Base-by-base conservation (phyloP, 2,329 filamentous ascomycete genomes). In the Xylariaceae sp. region DNA sequence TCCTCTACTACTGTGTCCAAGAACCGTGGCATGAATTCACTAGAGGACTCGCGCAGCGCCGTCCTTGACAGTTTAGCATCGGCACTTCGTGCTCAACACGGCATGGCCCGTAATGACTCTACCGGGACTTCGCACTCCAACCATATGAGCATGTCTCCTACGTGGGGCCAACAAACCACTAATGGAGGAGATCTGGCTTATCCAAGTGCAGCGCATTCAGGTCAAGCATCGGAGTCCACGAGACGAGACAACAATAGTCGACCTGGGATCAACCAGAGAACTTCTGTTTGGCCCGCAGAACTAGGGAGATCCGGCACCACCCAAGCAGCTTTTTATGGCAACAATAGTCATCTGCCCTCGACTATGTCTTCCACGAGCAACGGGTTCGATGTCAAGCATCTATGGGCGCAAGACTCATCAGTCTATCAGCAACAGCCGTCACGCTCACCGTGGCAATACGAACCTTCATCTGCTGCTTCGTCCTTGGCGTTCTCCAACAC, bases 401-500 rank as follows among this genome's bases (percentile, higher is more conserved):
- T 27, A 36, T 50, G 35, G 33, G 40, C 12, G n/a, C 45, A 39
- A 33, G 34, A 43, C 10, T n/a, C 27, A 29, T 25, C 45, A 19
- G 36, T 4, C 20, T 44, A 36, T 35, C 52, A 47, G 16, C 52
- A 58, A 37, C 49, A 55, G 21, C 12, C 27, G 12, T 8, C 27
- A 14, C 39, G 42, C 41, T 54, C 53, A n/a, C 46, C 57, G 40
- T 56, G 52, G 49, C 27, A 42, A 8, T 45, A 54, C 27, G 48
- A 48, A 21, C 40, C 38, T 39, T 37, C 48, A 33, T 50, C 44
- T 34, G 47, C 36, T 50, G 51, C 48, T 45, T 67, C 69, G 2
- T 57, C 59, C 5, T 49, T 59, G 12, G 56, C 52, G 6, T 79
- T 79, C 50, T 73, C 75, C 12, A 66, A 76, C 44, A 62, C 67